phyloP scores from a whole-genome alignment of 2,329 filamentous ascomycete species.

The Paracamarosporium sp. region DNA sequence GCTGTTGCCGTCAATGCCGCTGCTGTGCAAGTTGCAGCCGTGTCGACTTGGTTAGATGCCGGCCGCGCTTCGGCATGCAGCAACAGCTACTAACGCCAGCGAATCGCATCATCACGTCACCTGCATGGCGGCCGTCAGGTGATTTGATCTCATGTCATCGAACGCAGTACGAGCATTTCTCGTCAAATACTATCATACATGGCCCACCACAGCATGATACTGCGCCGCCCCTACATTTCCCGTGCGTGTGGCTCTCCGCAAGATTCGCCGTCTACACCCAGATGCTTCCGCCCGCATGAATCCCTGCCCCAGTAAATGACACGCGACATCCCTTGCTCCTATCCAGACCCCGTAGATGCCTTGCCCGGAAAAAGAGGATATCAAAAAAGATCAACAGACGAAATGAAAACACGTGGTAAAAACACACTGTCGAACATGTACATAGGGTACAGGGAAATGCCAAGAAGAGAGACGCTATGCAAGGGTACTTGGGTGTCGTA shows the following conservation, averaged over 20 bases:
- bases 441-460: conserved; percentile 41
- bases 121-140: conserved; percentile 1
- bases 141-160: conserved; percentile 2
- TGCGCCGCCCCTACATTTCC: conserved; percentile 5
- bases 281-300: conserved; percentile 1
- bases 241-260: background rate
- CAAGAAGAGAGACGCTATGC: conserved; percentile 47
- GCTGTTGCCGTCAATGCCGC: background rate
- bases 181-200: conserved; percentile 14
- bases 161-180: conserved; percentile 8
- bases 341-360: conserved; percentile 12
- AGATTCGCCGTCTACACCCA: conserved; percentile 5
- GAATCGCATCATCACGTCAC: conserved; percentile 8
- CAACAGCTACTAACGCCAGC: background rate
- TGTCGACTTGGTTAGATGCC: conserved; percentile 3
- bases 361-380: conserved; percentile 13
- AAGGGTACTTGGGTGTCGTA: conserved; percentile 37
- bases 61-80: conserved; percentile 3
- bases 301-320: conserved; percentile 2
- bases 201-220: conserved; percentile 1
- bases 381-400: conserved; percentile 23
- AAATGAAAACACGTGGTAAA: conserved; percentile 28
- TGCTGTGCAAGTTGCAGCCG: background rate
- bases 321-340: conserved; percentile 6
- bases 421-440: conserved; percentile 31